Percentiles rank a stretch among this genome's conserved stretches.
Evolutionary conservation across 2,329 filamentous ascomycete species (phyloP).

Genomic region (Scedosporium apiospermum): DNA sequence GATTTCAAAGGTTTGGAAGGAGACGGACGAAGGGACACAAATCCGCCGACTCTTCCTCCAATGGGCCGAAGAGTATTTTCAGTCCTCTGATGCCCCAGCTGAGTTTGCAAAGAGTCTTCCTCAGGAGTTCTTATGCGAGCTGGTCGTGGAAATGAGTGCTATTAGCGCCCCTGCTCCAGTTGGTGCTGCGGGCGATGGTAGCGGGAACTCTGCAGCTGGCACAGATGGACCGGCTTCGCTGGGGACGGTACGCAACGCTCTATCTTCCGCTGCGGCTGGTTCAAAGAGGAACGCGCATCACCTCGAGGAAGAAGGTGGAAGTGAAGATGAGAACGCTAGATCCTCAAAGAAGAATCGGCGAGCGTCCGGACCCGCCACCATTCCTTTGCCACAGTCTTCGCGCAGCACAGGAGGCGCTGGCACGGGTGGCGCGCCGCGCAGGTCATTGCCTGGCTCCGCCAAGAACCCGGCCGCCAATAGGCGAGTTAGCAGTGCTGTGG

Average conservation of each 20-base stretch:
- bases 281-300: slow-evolving; percentile 40
- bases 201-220: background rate
- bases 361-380: background rate
- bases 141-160: slow-evolving; percentile 53
- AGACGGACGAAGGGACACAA: slow-evolving; percentile 50
- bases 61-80: slow-evolving; percentile 56
- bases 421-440: background rate
- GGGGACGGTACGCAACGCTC: background rate
- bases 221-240: background rate
- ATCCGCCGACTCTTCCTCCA: slow-evolving; percentile 48
- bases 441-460: slow-evolving; percentile 1
- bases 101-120: slow-evolving; percentile 53
- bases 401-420: background rate
- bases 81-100: slow-evolving; percentile 42
- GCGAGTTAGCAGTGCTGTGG: slow-evolving; percentile 7
- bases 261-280: slow-evolving; percentile 11
- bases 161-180: slow-evolving; percentile 24
- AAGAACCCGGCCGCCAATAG: slow-evolving; percentile 17
- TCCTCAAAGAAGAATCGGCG: slow-evolving; percentile 1
- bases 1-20: slow-evolving; percentile 52
- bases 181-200: background rate
- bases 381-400: background rate
- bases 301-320: slow-evolving; percentile 27
- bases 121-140: slow-evolving; percentile 51
- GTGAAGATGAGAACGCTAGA: slow-evolving; percentile 25